phyloP scores from a whole-genome alignment of 1,284 basidiomycete species.

The Rugosomyces carneus region DNA sequence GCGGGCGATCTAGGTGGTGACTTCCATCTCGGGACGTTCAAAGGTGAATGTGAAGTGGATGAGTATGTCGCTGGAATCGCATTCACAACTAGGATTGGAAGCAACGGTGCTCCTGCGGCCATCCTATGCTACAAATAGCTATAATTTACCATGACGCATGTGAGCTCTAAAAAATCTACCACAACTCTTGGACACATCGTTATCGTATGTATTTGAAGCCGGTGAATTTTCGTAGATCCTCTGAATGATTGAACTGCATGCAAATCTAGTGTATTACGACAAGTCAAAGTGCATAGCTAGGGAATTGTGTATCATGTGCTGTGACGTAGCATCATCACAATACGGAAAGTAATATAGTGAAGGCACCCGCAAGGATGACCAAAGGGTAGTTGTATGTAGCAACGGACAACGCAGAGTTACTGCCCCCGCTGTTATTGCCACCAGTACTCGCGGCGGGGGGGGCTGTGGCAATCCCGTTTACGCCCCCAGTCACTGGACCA shows the following conservation, averaged over 20 bases:
- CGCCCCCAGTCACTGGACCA: constrained; percentile 35
- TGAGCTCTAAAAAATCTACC: too few species aligned
- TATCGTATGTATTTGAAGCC: neutral
- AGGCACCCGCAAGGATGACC: constrained; percentile 17
- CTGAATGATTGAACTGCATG: too few species aligned
- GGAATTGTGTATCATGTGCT: neutral
- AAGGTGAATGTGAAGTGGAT: constrained; percentile 11
- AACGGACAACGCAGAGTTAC: constrained; percentile 13
- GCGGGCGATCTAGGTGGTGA: constrained; percentile 11
- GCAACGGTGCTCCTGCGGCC: constrained; percentile 9
- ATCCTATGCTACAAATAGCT: constrained; percentile 10
- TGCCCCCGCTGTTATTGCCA: neutral
- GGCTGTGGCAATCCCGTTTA: constrained; percentile 35
- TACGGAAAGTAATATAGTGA: constrained; percentile 2
- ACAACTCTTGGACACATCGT: too few species aligned
- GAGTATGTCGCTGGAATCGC: constrained; percentile 14
- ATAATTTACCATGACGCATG: neutral
- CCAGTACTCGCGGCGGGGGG: constrained; percentile 17
- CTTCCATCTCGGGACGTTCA: constrained; percentile 10
- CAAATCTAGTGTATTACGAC: too few species aligned
- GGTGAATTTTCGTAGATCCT: too few species aligned
- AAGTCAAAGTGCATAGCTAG: neutral
- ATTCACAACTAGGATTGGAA: constrained; percentile 15
- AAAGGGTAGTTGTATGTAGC: constrained; percentile 17
- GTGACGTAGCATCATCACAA: constrained; percentile 1